Percentiles rank a stretch among this genome's conserved stretches.
phyloP scores from a whole-genome alignment of 371 early-diverging fungal genomes.

The Mucor lusitanicus region DNA sequence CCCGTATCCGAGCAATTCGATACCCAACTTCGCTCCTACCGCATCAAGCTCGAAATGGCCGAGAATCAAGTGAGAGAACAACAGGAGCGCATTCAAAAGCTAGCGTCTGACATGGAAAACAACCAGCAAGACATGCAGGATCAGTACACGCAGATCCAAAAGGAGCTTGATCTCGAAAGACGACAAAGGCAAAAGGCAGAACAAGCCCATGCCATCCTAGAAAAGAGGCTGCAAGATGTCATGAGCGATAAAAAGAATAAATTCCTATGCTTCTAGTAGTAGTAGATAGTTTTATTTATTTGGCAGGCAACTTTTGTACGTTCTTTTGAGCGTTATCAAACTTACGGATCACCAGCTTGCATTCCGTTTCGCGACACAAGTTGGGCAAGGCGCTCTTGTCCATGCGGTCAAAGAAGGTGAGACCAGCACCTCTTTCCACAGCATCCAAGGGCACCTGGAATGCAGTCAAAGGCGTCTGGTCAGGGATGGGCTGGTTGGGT shows the following conservation, averaged over 20 bases:
- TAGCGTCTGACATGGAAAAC: slow-evolving; percentile 9
- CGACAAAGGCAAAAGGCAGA: slow-evolving; percentile 8
- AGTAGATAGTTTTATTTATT: slow-evolving; percentile 1
- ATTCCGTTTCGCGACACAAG: slow-evolving; percentile 50
- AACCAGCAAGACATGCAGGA: slow-evolving; percentile 9
- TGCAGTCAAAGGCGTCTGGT: slow-evolving; percentile 63
- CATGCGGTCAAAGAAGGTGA: slow-evolving; percentile 74
- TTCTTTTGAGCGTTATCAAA: slow-evolving; percentile 50
- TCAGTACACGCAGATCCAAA: neutral
- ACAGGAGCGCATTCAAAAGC: neutral
- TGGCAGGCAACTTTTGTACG: neutral
- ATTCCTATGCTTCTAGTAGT: slow-evolving; percentile 25
- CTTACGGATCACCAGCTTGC: slow-evolving; percentile 45
- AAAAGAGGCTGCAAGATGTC: slow-evolving; percentile 8
- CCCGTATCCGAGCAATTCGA: neutral
- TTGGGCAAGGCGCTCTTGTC: slow-evolving; percentile 45
- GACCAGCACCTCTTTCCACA: slow-evolving; percentile 77
- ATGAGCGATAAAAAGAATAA: slow-evolving; percentile 18
- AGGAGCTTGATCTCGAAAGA: slow-evolving; percentile 10
- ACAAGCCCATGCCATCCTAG: slow-evolving; percentile 8
- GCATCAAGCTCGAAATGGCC: neutral
- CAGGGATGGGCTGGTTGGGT: slow-evolving; percentile 79
- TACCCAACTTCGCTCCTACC: neutral
- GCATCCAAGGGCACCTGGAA: slow-evolving; percentile 80
- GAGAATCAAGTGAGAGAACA: neutral